Conservation (phyloP, 192 early-diverging fungal genomes). For the Lunasporangiospora selenospora region DNA sequence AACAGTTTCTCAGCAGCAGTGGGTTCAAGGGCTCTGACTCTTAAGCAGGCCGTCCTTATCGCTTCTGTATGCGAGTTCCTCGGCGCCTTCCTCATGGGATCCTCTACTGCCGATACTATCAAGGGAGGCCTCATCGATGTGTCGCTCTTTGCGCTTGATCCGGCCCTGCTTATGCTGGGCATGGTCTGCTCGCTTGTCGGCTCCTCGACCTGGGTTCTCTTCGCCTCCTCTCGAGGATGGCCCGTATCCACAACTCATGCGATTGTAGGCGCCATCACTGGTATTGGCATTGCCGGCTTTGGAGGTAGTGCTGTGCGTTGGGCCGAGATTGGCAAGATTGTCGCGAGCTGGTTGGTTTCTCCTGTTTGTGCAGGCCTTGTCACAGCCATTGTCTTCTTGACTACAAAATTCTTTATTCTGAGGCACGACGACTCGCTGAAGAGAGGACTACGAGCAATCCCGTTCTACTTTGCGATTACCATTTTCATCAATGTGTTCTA, state of each 20-base stretch:
- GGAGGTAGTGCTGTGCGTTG: slow-evolving; percentile 69
- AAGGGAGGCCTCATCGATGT: slow-evolving; percentile 74
- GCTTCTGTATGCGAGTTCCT: slow-evolving; percentile 84
- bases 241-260: slow-evolving; percentile 89
- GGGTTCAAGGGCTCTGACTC: slow-evolving; percentile 75
- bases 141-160: slow-evolving; percentile 58
- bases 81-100: slow-evolving; percentile 79
- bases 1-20: slow-evolving; percentile 88
- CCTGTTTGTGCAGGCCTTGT: slow-evolving; percentile 71
- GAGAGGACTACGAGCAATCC: slow-evolving; percentile 71
- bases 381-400: slow-evolving; percentile 67
- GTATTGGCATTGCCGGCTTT: slow-evolving; percentile 77
- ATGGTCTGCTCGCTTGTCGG: slow-evolving; percentile 86
- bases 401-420: slow-evolving; percentile 72
- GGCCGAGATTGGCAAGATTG: slow-evolving; percentile 41
- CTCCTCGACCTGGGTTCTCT: slow-evolving; percentile 79
- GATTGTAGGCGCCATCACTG: slow-evolving; percentile 82
- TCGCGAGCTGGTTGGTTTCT: slow-evolving; percentile 73
- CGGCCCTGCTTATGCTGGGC: slow-evolving; percentile 78
- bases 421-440: slow-evolving; percentile 64
- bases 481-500: slow-evolving; percentile 70
- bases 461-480: slow-evolving; percentile 76
- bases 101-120: slow-evolving; percentile 78
- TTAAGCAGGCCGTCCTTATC: slow-evolving; percentile 77
- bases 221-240: slow-evolving; percentile 69